Conservation (phyloP, 495 filamentous ascomycete genomes). For the Astrocystis sublimbata region DNA sequence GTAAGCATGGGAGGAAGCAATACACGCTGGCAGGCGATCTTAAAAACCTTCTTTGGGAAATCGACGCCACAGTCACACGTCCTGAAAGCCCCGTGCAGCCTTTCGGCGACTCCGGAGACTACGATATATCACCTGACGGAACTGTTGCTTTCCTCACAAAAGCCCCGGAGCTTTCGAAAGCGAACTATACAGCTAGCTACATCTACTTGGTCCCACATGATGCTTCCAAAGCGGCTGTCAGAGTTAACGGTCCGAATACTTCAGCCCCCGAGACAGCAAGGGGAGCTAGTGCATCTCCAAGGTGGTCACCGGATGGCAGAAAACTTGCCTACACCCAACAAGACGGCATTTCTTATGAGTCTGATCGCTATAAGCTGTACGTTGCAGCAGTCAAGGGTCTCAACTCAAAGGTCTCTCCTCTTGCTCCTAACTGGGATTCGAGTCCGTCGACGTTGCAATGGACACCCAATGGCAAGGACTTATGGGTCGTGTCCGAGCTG, state of each 20-base stretch:
- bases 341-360: constrained; percentile 70
- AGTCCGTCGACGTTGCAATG: constrained; percentile 59
- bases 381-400: constrained; percentile 38
- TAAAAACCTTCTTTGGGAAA: constrained; percentile 13
- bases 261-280: constrained; percentile 21
- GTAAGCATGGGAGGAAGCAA: constrained; percentile 19
- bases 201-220: constrained; percentile 56
- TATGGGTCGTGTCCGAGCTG: constrained; percentile 60
- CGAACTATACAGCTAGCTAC: constrained; percentile 66
- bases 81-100: constrained; percentile 45
- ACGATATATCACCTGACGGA: constrained; percentile 42
- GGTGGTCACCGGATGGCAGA: constrained; percentile 64
- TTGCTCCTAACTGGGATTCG: constrained; percentile 51
- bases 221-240: constrained; percentile 54
- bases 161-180: constrained; percentile 65
- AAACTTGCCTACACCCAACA: constrained; percentile 67
- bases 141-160: constrained; percentile 69
- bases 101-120: constrained; percentile 43
- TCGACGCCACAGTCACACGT: constrained; percentile 12
- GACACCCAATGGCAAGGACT: constrained; percentile 52
- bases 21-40: constrained; percentile 4
- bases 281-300: constrained; percentile 66
- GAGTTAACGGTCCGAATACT: constrained; percentile 25
- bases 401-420: constrained; percentile 49
- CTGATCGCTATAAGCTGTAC: constrained; percentile 10